Conservation (phyloP, 2,329 filamentous ascomycete genomes). For the Harringtonia lauricola region DNA sequence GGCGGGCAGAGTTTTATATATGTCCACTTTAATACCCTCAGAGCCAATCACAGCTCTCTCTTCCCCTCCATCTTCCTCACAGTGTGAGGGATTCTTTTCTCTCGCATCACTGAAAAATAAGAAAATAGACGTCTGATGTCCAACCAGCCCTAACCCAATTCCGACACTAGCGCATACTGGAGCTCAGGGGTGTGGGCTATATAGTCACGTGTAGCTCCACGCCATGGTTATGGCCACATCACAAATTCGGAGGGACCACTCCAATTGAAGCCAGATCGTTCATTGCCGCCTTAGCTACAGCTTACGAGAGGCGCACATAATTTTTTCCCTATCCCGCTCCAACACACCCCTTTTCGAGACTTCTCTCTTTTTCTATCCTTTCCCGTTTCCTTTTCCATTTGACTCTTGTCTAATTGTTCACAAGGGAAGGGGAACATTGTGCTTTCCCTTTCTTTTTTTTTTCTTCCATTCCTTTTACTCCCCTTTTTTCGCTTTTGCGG, state of each 20-base stretch:
- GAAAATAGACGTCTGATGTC: no score
- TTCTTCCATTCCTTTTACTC: not conserved
- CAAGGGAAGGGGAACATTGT: slow-evolving; percentile 3
- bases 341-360: not conserved
- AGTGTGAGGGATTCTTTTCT: no score
- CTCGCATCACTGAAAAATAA: no score
- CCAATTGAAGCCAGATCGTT: slow-evolving; percentile 20
- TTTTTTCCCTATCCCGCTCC: slow-evolving; percentile 8
- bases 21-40: no score
- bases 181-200: not conserved
- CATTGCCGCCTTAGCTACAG: slow-evolving; percentile 2
- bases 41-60: no score
- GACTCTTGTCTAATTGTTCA: not conserved
- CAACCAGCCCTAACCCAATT: not conserved
- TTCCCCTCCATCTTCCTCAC: no score
- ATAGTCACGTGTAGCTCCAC: slow-evolving; percentile 12
- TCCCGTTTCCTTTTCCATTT: slow-evolving; percentile 1
- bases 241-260: slow-evolving; percentile 12
- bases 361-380: not conserved
- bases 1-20: no score
- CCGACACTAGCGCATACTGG: not conserved
- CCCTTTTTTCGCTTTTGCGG: not conserved
- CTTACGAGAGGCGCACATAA: not conserved
- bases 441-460: slow-evolving; percentile 1
- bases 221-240: slow-evolving; percentile 16